These are phyloP conservation scores for Ramalina peruviana DNA, from an alignment of 495 filamentous ascomycete genomes.

Conservation along the genomic window DNA sequence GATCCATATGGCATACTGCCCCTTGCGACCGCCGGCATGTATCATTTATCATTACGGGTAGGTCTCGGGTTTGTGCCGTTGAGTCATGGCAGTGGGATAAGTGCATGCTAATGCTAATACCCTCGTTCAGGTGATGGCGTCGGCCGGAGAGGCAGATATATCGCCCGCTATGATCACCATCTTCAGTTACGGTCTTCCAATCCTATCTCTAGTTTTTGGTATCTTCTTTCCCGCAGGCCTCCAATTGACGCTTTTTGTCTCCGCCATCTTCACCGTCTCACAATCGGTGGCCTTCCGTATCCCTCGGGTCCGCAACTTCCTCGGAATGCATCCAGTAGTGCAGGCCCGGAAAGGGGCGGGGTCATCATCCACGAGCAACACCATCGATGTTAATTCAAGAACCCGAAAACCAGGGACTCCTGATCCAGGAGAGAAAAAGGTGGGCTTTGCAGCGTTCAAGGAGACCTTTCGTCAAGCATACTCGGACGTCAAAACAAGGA, in stretches of 20 bases:
- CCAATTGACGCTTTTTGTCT: constrained; percentile 55
- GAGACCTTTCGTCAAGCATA: background rate
- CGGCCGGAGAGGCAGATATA: constrained; percentile 37
- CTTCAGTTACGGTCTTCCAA: constrained; percentile 45
- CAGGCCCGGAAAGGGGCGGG: background rate
- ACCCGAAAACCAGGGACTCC: background rate
- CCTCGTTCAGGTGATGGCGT: constrained; percentile 18
- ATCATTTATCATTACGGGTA: constrained; percentile 47
- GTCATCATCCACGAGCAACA: background rate
- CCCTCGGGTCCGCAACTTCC: constrained; percentile 30
- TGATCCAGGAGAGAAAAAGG: background rate
- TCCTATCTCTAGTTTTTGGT: constrained; percentile 47
- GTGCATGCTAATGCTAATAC: background rate
- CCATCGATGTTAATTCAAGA: background rate
- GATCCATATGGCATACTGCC: constrained; percentile 76
- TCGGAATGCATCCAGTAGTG: constrained; percentile 38
- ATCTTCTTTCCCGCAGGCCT: constrained; percentile 50
- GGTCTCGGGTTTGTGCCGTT: constrained; percentile 40
- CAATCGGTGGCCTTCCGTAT: constrained; percentile 45
- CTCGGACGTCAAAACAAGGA: background rate
- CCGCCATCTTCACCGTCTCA: constrained; percentile 37
- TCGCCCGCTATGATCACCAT: constrained; percentile 14
- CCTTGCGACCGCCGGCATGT: constrained; percentile 27
- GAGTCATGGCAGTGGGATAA: background rate
- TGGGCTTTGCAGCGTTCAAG: background rate